Base-by-base conservation (phyloP, 345 rosid species). In the Eutrema yunnanense region DNA sequence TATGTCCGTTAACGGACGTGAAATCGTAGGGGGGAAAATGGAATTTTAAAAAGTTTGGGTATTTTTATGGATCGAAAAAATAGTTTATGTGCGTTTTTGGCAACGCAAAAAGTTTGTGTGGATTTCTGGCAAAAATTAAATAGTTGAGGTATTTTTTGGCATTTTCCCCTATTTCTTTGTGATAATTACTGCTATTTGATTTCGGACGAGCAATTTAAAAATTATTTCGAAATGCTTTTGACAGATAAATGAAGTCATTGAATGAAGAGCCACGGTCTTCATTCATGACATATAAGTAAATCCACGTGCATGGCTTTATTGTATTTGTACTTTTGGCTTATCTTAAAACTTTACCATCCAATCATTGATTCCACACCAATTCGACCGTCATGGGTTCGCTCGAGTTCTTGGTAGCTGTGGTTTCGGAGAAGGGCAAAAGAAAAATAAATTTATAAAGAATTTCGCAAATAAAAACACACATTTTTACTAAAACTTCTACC, bases 251-350 rank as follows among this genome's bases (percentile, higher is more conserved):
- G 36, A 51, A 29, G 48, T 38, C 22, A 66, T 9, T 53, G 71
- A 52, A 27, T 66, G 49, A 40, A 65, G 7, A 40, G 14, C 72
- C 72, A 67, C 72, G 61, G 53, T 62, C 7, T 41, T 29, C 61
- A 52, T 52, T 66, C 14, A 66, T 66, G 61, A 41, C 42, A 41
- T 53, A 41, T 6, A n/a, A 9, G 60, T 53, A 27, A 29, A 7
- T 41, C 29, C 72, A 53, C 72, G 62, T 67, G 62, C 52, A 67
- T 67, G 62, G 2, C 62, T 41, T 67, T 53, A 41, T 4, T 53
- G 59, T 65, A 37, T 2, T 22, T 37, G 70, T 65, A 37, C 59
- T 65, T 65, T 64, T 51, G 37, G 59, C 48, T 65, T 41, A 53
- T 67, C 62, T 12, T 53, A 41, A 41, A 53, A 54, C 72, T 67